phyloP scores from a whole-genome alignment of 352 stramenopile genomes.

The Phytopythium mirpurense region DNA sequence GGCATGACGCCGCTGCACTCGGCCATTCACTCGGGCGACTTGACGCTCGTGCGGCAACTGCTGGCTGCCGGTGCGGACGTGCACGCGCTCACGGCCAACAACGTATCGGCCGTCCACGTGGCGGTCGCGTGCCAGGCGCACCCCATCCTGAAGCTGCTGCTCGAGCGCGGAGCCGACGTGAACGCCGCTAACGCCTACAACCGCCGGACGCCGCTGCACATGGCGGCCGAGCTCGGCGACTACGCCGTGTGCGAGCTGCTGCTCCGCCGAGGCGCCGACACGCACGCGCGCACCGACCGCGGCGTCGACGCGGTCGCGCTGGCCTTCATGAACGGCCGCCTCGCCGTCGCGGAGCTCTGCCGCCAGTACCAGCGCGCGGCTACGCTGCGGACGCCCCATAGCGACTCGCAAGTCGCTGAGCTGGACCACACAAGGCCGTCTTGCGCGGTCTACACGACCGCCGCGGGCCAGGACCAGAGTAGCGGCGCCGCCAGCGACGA shows the following conservation, averaged over 20 bases:
- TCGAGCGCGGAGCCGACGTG: conserved; percentile 41
- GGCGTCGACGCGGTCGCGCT: conserved; percentile 21
- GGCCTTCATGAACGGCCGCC: conserved; percentile 22
- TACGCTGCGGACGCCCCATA: background rate
- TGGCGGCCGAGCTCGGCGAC: conserved; percentile 47
- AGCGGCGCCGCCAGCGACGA: background rate
- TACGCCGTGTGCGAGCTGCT: conserved; percentile 44
- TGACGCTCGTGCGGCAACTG: conserved; percentile 39
- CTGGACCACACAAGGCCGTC: conserved; percentile 13
- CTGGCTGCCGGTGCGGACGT: conserved; percentile 44
- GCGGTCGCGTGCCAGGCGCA: conserved; percentile 38
- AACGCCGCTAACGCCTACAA: conserved; percentile 45
- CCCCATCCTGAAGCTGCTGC: conserved; percentile 30
- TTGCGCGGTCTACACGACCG: conserved; percentile 3
- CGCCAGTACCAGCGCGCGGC: conserved; percentile 7
- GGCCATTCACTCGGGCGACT: conserved; percentile 40
- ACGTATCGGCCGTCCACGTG: conserved; percentile 41
- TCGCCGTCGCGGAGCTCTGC: conserved; percentile 26
- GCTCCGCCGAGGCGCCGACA: conserved; percentile 23
- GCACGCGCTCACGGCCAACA: conserved; percentile 35
- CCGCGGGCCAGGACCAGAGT: background rate
- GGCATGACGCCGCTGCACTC: conserved; percentile 48
- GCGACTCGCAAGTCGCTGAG: conserved; percentile 13
- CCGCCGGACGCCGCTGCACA: conserved; percentile 50
- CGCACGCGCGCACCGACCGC: conserved; percentile 20